phyloP scores from a whole-genome alignment of 2,329 filamentous ascomycete genomes.

The Akanthomyces lecanii region DNA sequence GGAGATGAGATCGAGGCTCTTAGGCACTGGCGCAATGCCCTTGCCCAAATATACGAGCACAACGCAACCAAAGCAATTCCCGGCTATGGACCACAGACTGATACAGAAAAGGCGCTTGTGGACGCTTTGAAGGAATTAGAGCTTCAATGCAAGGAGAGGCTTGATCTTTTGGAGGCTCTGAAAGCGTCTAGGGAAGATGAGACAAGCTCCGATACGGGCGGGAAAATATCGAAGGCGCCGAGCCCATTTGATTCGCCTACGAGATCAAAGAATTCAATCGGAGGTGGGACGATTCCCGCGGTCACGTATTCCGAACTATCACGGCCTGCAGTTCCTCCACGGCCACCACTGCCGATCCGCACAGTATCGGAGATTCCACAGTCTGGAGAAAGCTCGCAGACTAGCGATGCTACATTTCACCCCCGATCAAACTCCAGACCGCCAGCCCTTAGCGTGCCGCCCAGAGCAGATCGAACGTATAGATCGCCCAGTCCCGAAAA shows the following conservation, averaged over 20 bases:
- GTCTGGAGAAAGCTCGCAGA: constrained; percentile 30
- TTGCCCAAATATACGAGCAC: constrained; percentile 85
- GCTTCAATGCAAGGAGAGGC: constrained; percentile 86
- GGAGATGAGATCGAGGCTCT: constrained; percentile 89
- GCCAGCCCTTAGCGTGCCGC: constrained; percentile 31
- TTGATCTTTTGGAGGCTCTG: constrained; percentile 81
- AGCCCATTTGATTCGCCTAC: constrained; percentile 23
- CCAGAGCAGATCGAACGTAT: constrained; percentile 35
- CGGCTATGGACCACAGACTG: constrained; percentile 65
- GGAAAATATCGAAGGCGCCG: constrained; percentile 22
- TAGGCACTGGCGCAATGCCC: constrained; percentile 81
- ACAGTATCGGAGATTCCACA: constrained; percentile 48
- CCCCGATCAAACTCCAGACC: constrained; percentile 20
- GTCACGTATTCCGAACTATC: constrained; percentile 77
- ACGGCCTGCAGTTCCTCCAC: constrained; percentile 56
- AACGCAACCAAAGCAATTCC: constrained; percentile 70
- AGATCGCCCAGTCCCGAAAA: constrained; percentile 57
- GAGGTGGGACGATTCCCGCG: constrained; percentile 75
- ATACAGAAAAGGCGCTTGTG: constrained; percentile 78
- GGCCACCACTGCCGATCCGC: constrained; percentile 53
- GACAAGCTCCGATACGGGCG: constrained; percentile 15
- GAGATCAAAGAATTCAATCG: constrained; percentile 60
- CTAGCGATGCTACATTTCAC: constrained; percentile 11
- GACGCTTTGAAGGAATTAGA: constrained; percentile 81
- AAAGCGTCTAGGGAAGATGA: constrained; percentile 55